Percentiles rank a stretch among this genome's conserved stretches.
Conservation (phyloP, 208 protist species). For the Wallacemonas collosoma region DNA sequence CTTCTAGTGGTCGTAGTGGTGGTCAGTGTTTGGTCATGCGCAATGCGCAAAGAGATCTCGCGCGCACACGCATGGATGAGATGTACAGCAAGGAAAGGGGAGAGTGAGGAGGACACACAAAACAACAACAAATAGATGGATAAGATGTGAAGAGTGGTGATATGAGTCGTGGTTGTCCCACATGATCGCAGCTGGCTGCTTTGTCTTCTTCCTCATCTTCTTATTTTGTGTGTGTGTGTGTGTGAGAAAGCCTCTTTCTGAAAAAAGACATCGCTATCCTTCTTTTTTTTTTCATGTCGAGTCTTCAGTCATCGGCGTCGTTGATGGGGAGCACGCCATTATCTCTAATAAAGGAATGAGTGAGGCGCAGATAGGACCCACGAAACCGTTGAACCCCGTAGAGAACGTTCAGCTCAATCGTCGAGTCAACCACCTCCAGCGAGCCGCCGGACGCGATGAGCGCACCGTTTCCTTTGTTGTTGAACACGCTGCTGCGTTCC, state of each 20-base stretch:
- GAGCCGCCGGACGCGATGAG: conserved; percentile 37
- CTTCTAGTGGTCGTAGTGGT: too few relatives aligned
- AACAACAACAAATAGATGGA: not conserved
- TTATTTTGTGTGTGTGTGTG: conserved; percentile 12
- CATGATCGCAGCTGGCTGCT: too few relatives aligned
- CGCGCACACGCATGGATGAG: too few relatives aligned
- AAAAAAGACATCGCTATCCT: not conserved
- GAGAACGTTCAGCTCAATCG: conserved; percentile 62
- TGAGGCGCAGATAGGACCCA: conserved; percentile 50
- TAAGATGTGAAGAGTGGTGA: not conserved
- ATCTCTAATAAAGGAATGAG: conserved; percentile 50
- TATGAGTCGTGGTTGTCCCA: not conserved
- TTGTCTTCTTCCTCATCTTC: conserved; percentile 25
- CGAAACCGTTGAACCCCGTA: conserved; percentile 67
- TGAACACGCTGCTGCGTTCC: conserved; percentile 43
- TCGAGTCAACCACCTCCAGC: conserved; percentile 42
- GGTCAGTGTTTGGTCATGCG: too few relatives aligned
- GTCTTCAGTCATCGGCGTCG: conserved; percentile 22
- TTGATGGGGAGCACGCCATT: conserved; percentile 68
- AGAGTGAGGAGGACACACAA: conserved; percentile 12
- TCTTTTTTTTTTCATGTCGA: not conserved
- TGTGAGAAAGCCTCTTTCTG: conserved; percentile 3
- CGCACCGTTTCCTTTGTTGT: conserved; percentile 64
- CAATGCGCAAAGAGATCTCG: too few relatives aligned
- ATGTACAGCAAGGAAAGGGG: not conserved